Evolutionary conservation across 306 rosid genomes (phyloP).

Genomic region (Quercus variabilis): DNA sequence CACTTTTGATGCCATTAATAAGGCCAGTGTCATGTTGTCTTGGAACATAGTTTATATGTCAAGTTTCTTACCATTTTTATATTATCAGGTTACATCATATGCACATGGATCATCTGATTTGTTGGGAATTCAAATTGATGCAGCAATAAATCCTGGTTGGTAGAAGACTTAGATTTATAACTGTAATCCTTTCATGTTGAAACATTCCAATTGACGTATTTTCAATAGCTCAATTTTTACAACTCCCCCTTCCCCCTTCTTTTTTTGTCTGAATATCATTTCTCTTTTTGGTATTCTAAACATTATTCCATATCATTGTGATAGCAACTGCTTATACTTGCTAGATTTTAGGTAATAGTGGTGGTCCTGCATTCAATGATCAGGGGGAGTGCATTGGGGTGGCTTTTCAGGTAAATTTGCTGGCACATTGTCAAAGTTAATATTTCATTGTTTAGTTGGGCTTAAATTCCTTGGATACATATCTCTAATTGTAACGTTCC

Average conservation of each 20-base stretch:
- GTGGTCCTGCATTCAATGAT: slow-evolving; percentile 98
- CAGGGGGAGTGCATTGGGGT: slow-evolving; percentile 98
- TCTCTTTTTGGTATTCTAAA: background rate
- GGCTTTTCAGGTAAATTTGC: slow-evolving; percentile 95
- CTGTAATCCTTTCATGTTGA: background rate
- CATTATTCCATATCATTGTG: slow-evolving; percentile 19
- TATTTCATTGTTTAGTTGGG: slow-evolving; percentile 10
- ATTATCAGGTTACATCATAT: slow-evolving; percentile 87
- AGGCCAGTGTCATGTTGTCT: background rate
- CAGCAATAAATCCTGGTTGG: slow-evolving; percentile 98
- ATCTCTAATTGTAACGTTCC: background rate
- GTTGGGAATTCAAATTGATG: slow-evolving; percentile 97
- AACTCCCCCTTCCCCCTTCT: background rate
- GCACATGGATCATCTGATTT: slow-evolving; percentile 96
- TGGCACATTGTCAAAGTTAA: slow-evolving; percentile 25
- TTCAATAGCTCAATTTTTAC: background rate
- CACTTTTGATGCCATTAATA: background rate
- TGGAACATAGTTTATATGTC: background rate
- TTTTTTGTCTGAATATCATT: background rate
- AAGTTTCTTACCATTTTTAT: slow-evolving; percentile 11
- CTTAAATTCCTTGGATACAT: background rate
- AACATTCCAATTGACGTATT: background rate
- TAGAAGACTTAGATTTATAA: background rate
- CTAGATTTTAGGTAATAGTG: slow-evolving; percentile 92
- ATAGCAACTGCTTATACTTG: slow-evolving; percentile 36